These are phyloP conservation scores for Eutrema japonicum DNA, from an alignment of 345 rosid genomes.

Conservation along the genomic window DNA sequence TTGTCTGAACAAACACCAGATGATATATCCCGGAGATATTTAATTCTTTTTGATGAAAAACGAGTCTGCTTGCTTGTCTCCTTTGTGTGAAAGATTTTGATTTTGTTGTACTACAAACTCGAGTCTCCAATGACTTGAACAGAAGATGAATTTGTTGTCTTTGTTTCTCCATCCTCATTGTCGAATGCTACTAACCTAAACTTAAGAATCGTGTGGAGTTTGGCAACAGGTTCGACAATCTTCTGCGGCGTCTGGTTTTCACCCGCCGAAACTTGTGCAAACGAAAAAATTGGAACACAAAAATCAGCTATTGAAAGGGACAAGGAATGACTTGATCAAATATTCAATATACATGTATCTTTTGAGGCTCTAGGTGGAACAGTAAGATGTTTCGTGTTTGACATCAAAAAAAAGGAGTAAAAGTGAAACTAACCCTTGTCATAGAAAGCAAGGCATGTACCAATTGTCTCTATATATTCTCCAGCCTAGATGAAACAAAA, in stretches of 20 bases:
- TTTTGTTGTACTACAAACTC: conserved; percentile 15
- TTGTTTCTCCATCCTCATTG: conserved; percentile 43
- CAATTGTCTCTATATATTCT: conserved; percentile 65
- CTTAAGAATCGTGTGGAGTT: conserved; percentile 56
- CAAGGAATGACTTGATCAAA: not conserved
- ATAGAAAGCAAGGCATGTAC: conserved; percentile 54
- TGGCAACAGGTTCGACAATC: conserved; percentile 21
- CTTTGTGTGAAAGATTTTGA: conserved; percentile 27
- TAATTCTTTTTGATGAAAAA: conserved; percentile 11
- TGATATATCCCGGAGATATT: not conserved
- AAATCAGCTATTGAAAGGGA: not conserved
- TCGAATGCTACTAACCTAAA: conserved; percentile 49
- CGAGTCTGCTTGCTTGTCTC: not conserved
- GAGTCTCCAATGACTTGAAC: conserved; percentile 13
- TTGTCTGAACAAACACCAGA: conserved; percentile 24
- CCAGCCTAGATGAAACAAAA: conserved; percentile 46
- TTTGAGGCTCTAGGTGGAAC: not conserved
- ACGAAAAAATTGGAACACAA: not conserved
- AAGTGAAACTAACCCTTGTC: conserved; percentile 13
- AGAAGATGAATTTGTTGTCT: conserved; percentile 17
- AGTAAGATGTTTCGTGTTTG: not conserved
- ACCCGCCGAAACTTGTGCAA: conserved; percentile 3
- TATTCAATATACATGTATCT: not conserved
- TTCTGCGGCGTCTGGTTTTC: conserved; percentile 47
- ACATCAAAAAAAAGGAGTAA: not conserved